Evolutionary conservation across 2,329 filamentous ascomycete species (phyloP).

Genomic region (Fusarium floridanum): DNA sequence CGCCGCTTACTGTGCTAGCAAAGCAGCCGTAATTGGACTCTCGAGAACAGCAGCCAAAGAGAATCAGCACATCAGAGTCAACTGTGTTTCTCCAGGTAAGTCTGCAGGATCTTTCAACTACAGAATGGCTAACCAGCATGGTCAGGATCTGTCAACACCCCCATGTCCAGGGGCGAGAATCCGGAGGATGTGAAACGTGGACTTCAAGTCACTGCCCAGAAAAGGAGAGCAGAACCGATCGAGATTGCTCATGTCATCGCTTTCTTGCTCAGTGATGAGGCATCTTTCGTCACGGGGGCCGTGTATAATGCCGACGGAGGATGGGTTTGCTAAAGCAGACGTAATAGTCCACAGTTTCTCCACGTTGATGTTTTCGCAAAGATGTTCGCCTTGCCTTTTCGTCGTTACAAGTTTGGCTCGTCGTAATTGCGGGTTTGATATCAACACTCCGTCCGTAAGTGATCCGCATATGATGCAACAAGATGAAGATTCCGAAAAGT

Average conservation of each 20-base stretch:
- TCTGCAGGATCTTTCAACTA: not conserved
- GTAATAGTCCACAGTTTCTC: not conserved
- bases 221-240: slow-evolving; percentile 19
- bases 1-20: slow-evolving; percentile 49
- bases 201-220: slow-evolving; percentile 25
- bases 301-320: slow-evolving; percentile 58
- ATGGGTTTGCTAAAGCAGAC: slow-evolving; percentile 35
- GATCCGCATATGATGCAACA: not conserved
- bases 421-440: not conserved
- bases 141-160: slow-evolving; percentile 30
- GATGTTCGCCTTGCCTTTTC: not conserved
- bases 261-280: slow-evolving; percentile 43
- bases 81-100: slow-evolving; percentile 31
- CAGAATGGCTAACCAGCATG: not conserved
- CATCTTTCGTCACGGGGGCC: slow-evolving; percentile 43
- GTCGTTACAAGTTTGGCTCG: not conserved
- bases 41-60: slow-evolving; percentile 49
- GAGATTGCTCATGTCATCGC: slow-evolving; percentile 34
- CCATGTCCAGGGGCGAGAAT: slow-evolving; percentile 32
- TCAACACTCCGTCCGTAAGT: not conserved
- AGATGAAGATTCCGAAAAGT: not conserved
- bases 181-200: slow-evolving; percentile 23
- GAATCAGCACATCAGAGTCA: slow-evolving; percentile 27
- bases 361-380: not conserved
- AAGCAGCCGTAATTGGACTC: slow-evolving; percentile 49